Evolutionary conservation across 2,329 filamentous ascomycete genomes (phyloP), one percentile per base, ranked within the genome.

Genomic region (Fusarium sambucinum): DNA sequence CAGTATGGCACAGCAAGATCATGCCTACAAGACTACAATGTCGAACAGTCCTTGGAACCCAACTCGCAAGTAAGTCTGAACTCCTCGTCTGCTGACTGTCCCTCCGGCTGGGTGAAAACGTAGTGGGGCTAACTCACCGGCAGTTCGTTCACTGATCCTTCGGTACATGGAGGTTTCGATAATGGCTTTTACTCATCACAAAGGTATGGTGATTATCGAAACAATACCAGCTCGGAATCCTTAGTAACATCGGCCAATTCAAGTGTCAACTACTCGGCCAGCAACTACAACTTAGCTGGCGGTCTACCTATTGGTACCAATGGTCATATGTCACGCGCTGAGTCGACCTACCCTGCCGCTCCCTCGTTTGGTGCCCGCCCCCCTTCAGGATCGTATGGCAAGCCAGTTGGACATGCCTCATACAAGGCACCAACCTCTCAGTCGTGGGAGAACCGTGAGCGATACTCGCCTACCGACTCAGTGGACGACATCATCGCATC

Each of bases 401-500:
- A 73, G 62, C 68, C 69, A 12, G 58, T 68, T 13, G 69, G 69
- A 30, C 78, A 78, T 47, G 73, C 74, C 35, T 80, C 81, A 17
- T 84, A 83, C 69, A 79, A 80, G 66, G 77, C 77, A 69, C 75
- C 79, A 35, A 78, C 75, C 60, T 77, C 82, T 30, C 81, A 82
- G 48, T 72, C 77, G n/a, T 85, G 84, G 82, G 85, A 85, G 10
- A 75, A 77, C 41, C 82, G 81, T 63, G 83, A 80, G 50, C 80
- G 82, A 70, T 87, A 86, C 74, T 89, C 86, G 12, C 85, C 86
- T 9, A 82, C 84, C 41, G 85, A 87, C 70, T 87, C 86, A 25
- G 80, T 87, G 65, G 87, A 89, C 75, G 86, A 88, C 71, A 83
- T 87, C 65, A 81, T 86, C 72, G 81, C 83, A 38, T 89, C 87